Evolutionary conservation across 352 stramenopile genomes (phyloP), one percentile per base, ranked within the genome.

Genomic region (Globisporangium acanthophoron): DNA sequence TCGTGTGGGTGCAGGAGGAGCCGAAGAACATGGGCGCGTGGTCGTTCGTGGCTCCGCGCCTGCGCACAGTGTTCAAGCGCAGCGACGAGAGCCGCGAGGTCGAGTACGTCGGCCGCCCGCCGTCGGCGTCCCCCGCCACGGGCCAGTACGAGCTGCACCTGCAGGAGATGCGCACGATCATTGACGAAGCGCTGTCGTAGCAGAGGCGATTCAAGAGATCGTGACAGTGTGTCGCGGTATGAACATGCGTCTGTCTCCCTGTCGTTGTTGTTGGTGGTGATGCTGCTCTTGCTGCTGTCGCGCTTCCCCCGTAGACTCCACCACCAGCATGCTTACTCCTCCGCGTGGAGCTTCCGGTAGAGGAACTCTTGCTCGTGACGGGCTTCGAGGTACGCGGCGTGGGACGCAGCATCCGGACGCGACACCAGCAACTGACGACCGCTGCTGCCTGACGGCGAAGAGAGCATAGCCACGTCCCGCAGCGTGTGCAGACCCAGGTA

Each of bases 21-120:
- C 96, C 90, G 21, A 98, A 98, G 73, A 99, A 99, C 70, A 99
- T 99, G 96, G 97, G 97, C 20, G 84, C 91, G 29, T 99, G 96
- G 74, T 79, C 75, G 12, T 98, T 97, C 59, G 79, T 97, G 7
- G 76, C 85, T 18, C 89, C 96, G 27, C 85, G 97, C 33, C 82
- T 99, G 60, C 84, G 94, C 61, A 99, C 97, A 0, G 85, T 96
- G 31, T 85, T 97, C n/a, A 71, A 85, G n/a, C 74, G 97, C 39
- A 58, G 97, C 4, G 73, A 71, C 18, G 80, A 94, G 29, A 61
- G 57, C 3, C 67, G 83, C 1, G 55, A 59, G 18, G 54, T 96
- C 24, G 74, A 76, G 33, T 99, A 99, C 73, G 85, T 99, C 39
- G 97, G 97, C 12, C 88, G 97, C 20, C 63, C 76, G 21, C 92